These are phyloP conservation scores for Dioscorea alata DNA, from an alignment of 106 monocot genomes.

Conservation along the genomic window DNA sequence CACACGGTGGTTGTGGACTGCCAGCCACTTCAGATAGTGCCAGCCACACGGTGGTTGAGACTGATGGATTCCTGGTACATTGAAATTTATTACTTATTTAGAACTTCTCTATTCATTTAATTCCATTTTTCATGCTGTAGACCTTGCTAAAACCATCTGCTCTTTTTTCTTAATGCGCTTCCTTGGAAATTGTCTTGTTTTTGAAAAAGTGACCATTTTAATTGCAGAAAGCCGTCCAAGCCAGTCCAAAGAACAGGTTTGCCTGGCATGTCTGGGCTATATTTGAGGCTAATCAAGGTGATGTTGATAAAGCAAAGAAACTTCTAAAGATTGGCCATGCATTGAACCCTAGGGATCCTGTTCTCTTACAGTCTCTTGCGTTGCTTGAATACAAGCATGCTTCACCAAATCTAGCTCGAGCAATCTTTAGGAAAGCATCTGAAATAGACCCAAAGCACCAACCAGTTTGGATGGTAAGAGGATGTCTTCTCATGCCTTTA, in stretches of 20 bases:
- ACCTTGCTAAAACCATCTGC: no score
- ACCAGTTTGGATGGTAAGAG: conserved; percentile 89
- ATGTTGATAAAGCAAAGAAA: conserved; percentile 72
- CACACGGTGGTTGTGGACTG: no score
- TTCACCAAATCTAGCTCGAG: conserved; percentile 76
- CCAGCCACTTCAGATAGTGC: no score
- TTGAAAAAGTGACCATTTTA: neutral
- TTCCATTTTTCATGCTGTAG: no score
- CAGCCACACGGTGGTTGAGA: no score
- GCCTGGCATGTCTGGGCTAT: conserved; percentile 98
- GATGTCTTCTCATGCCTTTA: neutral
- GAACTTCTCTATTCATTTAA: no score
- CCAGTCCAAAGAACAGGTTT: conserved; percentile 98
- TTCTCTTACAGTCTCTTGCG: conserved; percentile 92
- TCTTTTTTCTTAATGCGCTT: no score
- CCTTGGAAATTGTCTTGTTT: no score
- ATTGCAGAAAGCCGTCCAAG: conserved; percentile 85
- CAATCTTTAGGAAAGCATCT: conserved; percentile 79
- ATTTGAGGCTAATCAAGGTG: conserved; percentile 78
- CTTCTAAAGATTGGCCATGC: conserved; percentile 94
- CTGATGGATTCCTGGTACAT: no score
- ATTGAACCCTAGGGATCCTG: conserved; percentile 92
- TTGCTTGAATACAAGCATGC: conserved; percentile 86
- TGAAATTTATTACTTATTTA: no score
- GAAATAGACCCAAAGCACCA: conserved; percentile 83